A percentile compares a stretch with the other conserved stretches of the same genome.
phyloP scores from a whole-genome alignment of 2,329 filamentous ascomycete genomes.

The Huntiella abstrusa region DNA sequence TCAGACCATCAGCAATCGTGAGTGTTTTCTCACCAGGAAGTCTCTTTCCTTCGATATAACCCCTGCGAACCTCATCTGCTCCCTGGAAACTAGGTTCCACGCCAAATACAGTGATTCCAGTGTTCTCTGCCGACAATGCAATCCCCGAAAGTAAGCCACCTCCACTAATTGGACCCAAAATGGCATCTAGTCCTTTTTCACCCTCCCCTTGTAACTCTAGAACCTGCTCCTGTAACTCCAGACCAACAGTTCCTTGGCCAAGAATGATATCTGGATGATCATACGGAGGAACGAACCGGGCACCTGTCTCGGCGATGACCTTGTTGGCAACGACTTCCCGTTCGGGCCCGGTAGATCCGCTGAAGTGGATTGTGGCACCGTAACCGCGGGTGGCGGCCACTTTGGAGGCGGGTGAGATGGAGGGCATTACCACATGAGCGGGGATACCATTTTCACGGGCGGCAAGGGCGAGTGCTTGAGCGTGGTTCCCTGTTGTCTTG shows the following conservation, averaged over 20 bases:
- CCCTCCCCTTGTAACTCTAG: constrained; percentile 25
- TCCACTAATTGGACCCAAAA: constrained; percentile 72
- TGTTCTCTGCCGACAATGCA: constrained; percentile 55
- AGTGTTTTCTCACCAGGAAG: constrained; percentile 52
- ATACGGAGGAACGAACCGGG: constrained; percentile 71
- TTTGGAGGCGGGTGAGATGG: constrained; percentile 69
- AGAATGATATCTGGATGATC: constrained; percentile 84
- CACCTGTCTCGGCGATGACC: constrained; percentile 53
- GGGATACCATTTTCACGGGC: constrained; percentile 54
- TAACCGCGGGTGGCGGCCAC: constrained; percentile 66
- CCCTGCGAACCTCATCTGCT: constrained; percentile 63
- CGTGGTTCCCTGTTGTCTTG: constrained; percentile 57
- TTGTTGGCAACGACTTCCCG: constrained; percentile 58
- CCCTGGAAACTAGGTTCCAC: constrained; percentile 70
- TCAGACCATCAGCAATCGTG: constrained; percentile 75
- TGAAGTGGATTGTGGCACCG: constrained; percentile 62
- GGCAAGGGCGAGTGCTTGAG: constrained; percentile 77
- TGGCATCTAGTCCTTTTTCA: constrained; percentile 34
- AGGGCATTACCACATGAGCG: constrained; percentile 82
- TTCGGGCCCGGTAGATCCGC: constrained; percentile 61
- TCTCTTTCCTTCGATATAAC: constrained; percentile 43
- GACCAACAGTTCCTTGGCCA: constrained; percentile 74
- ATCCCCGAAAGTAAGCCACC: constrained; percentile 76
- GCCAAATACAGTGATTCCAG: constrained; percentile 61
- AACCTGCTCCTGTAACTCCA: constrained; percentile 68